Percentiles rank a stretch among this genome's conserved stretches.
phyloP scores from a whole-genome alignment of 176 grass and related monocot species.

The Eremochloa ophiuroides region DNA sequence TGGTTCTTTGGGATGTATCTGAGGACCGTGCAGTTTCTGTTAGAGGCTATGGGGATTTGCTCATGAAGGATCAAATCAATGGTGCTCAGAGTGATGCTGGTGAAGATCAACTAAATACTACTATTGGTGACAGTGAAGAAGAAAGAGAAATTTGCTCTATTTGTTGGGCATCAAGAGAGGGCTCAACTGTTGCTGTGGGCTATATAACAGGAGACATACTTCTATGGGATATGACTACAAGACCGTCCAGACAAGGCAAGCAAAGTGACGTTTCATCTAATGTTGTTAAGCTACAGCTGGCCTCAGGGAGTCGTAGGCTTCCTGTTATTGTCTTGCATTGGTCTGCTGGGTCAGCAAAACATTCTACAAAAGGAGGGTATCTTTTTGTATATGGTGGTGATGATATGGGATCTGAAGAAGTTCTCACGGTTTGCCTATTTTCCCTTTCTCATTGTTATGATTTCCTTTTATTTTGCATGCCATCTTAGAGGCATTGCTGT shows the following conservation, averaged over 20 bases:
- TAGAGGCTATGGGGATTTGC: constrained; percentile 52
- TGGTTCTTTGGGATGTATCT: constrained; percentile 92
- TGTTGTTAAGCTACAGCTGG: constrained; percentile 80
- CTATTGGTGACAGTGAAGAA: constrained; percentile 46
- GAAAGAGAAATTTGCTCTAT: constrained; percentile 89
- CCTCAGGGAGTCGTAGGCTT: constrained; percentile 75
- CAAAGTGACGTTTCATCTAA: constrained; percentile 45
- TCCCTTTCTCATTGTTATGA: constrained; percentile 1
- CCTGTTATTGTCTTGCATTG: constrained; percentile 96
- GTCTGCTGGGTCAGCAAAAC: constrained; percentile 49
- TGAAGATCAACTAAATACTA: constrained; percentile 38
- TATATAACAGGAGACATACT: constrained; percentile 93
- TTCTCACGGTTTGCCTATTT: constrained; percentile 65
- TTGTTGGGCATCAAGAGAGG: constrained; percentile 71
- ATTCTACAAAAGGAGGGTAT: constrained; percentile 60
- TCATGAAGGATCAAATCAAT: constrained; percentile 43
- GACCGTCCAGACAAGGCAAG: constrained; percentile 50
- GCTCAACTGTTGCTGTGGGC: constrained; percentile 65
- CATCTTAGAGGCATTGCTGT: not conserved
- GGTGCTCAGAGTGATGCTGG: constrained; percentile 22
- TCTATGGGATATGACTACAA: constrained; percentile 64
- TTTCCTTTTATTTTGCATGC: not conserved
- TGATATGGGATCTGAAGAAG: constrained; percentile 99
- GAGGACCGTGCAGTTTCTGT: constrained; percentile 48
- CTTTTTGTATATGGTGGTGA: constrained; percentile 97